Base-by-base conservation (phyloP, 768 basidiomycete species). In the Leccinellum albellum region DNA sequence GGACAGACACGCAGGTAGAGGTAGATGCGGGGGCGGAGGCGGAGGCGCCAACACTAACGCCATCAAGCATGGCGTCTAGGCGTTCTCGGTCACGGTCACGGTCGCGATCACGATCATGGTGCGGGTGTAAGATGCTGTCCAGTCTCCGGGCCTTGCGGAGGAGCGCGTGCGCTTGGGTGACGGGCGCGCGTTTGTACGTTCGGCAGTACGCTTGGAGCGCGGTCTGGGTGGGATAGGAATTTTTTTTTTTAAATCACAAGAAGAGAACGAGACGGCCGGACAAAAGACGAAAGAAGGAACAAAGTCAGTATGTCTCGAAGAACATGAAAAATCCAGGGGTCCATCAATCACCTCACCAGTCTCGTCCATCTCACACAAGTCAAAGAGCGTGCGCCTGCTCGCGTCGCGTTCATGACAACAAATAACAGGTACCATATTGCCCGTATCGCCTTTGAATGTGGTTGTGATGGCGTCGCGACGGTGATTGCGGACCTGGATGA, bases 111-210 rank as follows among this genome's bases (percentile, higher is more conserved):
- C 29, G 48, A 13, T 49, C 48, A 55, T 69, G 57, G 77, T 79
- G 32, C 73, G 67, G 61, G 82, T 82, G 59, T 7, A 94, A 75
- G 47, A 91, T 78, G 29, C 76, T 74, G 66, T 98, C 96, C 20
- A 98, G 77, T 17, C 93, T 84, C 17, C 84, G 83, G 8, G 94
- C 94, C 72, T 95, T 95, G 51, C 96, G 89, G 24, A 97, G 81
- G 6, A 95, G 80, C 2, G 85, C 89, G 69, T 96, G 93, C 2
- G 91, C 85, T 63, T 89, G 86, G 13, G 77, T 76, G 3, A 86
- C 75, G 1, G 79, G 77, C 7, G 88, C 86, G 64, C 87, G 87
- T 71, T 98, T 98, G 78, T 94, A 95, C 12, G 82, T 79, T 58
- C 82, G 82, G 53, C 87, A 88, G 70, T 91, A 98, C 13, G 91